These are phyloP conservation scores for Blumeriella jaapii DNA, from an alignment of 2,329 filamentous ascomycete genomes.

Conservation along the genomic window DNA sequence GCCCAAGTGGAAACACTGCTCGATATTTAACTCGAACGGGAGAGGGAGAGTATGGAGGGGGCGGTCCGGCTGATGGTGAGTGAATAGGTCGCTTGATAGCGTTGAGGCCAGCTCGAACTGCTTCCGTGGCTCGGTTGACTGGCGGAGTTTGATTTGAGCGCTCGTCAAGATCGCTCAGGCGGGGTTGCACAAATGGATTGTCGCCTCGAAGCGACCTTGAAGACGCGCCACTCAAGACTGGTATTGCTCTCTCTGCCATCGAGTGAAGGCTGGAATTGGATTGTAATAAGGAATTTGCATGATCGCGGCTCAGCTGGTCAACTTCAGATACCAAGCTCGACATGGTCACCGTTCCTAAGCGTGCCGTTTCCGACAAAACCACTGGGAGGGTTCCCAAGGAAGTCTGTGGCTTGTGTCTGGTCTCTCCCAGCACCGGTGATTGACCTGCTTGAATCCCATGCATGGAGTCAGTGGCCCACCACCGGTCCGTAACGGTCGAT, in stretches of 20 bases:
- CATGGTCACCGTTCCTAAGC: slow-evolving; percentile 9
- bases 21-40: slow-evolving; percentile 33
- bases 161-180: slow-evolving; percentile 9
- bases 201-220: slow-evolving; percentile 14
- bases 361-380: slow-evolving; percentile 16
- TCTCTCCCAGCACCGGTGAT: slow-evolving; percentile 17
- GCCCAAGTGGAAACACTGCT: slow-evolving; percentile 46
- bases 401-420: slow-evolving; percentile 22
- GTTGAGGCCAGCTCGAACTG: slow-evolving; percentile 5
- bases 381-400: slow-evolving; percentile 20
- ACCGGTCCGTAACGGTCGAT: slow-evolving; percentile 27
- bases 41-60: slow-evolving; percentile 26
- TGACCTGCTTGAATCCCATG: slow-evolving; percentile 7
- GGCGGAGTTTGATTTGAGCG: slow-evolving; percentile 2
- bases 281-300: slow-evolving; percentile 5
- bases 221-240: slow-evolving; percentile 9
- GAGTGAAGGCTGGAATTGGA: slow-evolving; percentile 3
- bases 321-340: slow-evolving; percentile 10
- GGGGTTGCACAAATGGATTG: slow-evolving; percentile 20
- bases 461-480: slow-evolving; percentile 28
- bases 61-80: slow-evolving; percentile 13
- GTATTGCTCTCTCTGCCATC: slow-evolving; percentile 10
- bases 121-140: slow-evolving; percentile 4
- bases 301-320: slow-evolving; percentile 3
- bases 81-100: slow-evolving; percentile 3